Evolutionary conservation across 2,329 filamentous ascomycete species (phyloP).

Genomic region (Pyrenochaeta sp.): DNA sequence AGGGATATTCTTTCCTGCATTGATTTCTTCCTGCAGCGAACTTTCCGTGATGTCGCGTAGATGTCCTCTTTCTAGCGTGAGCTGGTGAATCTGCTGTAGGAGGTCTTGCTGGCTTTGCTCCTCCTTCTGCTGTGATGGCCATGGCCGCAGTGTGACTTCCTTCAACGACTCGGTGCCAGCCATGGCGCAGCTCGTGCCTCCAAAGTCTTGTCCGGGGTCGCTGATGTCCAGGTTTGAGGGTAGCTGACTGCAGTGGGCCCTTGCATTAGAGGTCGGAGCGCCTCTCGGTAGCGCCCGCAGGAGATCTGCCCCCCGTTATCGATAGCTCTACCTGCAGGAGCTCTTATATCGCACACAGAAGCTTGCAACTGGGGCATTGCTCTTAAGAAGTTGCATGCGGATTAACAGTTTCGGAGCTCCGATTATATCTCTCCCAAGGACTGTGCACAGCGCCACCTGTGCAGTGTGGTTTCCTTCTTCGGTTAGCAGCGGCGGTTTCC

Average conservation of each 20-base stretch:
- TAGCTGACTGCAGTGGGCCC: slow-evolving; percentile 18
- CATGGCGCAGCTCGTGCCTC: slow-evolving; percentile 22
- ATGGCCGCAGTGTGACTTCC: slow-evolving; percentile 69
- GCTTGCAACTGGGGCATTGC: neutral
- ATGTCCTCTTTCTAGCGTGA: slow-evolving; percentile 80
- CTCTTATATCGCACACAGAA: slow-evolving; percentile 4
- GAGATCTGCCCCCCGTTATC: neutral
- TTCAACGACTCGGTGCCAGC: slow-evolving; percentile 35
- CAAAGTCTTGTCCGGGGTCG: slow-evolving; percentile 2
- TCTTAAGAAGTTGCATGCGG: too few relatives aligned
- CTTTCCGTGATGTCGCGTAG: slow-evolving; percentile 83
- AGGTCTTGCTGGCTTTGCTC: slow-evolving; percentile 63
- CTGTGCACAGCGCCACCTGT: slow-evolving; percentile 24
- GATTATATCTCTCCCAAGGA: slow-evolving; percentile 4
- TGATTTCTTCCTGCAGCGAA: slow-evolving; percentile 74
- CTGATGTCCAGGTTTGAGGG: slow-evolving; percentile 13
- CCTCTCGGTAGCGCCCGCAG: slow-evolving; percentile 4
- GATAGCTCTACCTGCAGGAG: slow-evolving; percentile 1
- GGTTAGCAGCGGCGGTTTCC: slow-evolving; percentile 34
- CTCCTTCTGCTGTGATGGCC: slow-evolving; percentile 61
- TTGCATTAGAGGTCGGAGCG: slow-evolving; percentile 27
- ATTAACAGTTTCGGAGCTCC: neutral
- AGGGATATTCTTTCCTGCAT: slow-evolving; percentile 50
- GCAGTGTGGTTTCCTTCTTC: slow-evolving; percentile 22
- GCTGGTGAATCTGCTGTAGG: slow-evolving; percentile 78